A percentile compares a stretch with the other conserved stretches of the same genome.
These are phyloP conservation scores for Tetramitus jugosus DNA, from an alignment of 208 protist species.

Conservation along the genomic window DNA sequence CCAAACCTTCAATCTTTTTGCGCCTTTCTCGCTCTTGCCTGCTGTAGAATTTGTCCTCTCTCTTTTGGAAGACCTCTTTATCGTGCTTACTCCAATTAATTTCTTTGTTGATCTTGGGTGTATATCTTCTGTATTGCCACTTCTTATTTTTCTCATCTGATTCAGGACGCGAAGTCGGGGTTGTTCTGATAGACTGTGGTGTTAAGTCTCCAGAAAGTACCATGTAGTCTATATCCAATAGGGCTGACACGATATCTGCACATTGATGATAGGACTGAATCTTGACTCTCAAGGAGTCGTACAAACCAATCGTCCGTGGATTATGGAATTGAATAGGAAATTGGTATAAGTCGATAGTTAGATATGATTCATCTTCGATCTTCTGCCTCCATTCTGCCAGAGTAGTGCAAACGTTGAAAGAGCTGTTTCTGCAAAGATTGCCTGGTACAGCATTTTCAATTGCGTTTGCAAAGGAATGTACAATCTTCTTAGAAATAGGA, in stretches of 20 bases:
- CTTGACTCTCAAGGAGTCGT: conserved; percentile 5
- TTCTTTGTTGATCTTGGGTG: not conserved
- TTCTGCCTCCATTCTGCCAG: not conserved
- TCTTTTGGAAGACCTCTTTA: not conserved
- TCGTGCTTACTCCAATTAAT: not conserved
- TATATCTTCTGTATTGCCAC: not conserved
- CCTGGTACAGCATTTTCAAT: not conserved
- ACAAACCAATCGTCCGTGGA: not conserved
- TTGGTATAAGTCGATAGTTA: not conserved
- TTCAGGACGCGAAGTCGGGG: too few relatives aligned
- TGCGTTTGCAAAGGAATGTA: not conserved
- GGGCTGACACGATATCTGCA: not conserved
- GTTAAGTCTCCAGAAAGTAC: not conserved
- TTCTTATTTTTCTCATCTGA: not conserved
- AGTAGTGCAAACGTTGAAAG: too few relatives aligned
- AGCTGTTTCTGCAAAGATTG: not conserved
- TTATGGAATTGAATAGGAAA: not conserved
- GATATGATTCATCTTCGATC: not conserved
- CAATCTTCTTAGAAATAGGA: not conserved
- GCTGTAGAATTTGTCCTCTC: not conserved
- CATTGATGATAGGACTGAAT: not conserved
- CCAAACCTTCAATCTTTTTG: not conserved
- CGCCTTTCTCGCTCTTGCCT: not conserved
- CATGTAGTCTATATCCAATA: not conserved
- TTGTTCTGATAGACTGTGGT: not conserved